phyloP scores from a whole-genome alignment of 805 yeast genomes.

The Phaffomyces opuntiae region DNA sequence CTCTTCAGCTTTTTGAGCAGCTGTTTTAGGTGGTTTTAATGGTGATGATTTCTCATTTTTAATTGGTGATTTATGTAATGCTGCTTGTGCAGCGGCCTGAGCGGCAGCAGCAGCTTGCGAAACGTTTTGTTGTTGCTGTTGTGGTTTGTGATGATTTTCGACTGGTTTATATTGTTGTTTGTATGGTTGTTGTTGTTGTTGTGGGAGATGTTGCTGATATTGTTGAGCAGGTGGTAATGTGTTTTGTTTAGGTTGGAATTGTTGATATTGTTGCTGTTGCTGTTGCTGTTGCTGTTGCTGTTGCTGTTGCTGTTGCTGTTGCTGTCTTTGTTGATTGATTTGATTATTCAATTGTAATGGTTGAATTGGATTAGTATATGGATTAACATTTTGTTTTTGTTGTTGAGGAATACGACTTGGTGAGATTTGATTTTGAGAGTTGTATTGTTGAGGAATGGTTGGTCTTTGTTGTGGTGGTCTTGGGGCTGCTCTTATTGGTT shows the following conservation, averaged over 20 bases:
- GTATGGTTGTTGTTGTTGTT: conserved; percentile 2
- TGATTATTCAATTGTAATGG: conserved; percentile 25
- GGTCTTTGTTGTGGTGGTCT: conserved; percentile 21
- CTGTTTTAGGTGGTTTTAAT: conserved; percentile 20
- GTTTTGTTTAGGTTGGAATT: conserved; percentile 1
- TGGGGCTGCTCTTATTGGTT: conserved; percentile 24
- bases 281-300: conserved; percentile 4
- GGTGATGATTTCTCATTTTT: conserved; percentile 6
- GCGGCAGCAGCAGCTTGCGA: conserved; percentile 15
- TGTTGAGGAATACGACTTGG: conserved; percentile 3
- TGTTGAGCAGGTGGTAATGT: conserved; percentile 1
- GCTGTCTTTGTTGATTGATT: conserved; percentile 1
- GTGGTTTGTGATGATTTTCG: background rate
- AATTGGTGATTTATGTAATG: conserved; percentile 19
- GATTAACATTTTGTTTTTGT: background rate
- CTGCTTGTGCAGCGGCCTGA: conserved; percentile 31
- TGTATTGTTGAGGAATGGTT: background rate
- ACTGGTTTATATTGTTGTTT: background rate
- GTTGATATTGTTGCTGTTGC: conserved; percentile 3
- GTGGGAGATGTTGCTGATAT: conserved; percentile 8
- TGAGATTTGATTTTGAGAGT: conserved; percentile 6
- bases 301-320: conserved; percentile 5
- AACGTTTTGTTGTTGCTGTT: background rate
- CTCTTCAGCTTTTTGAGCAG: conserved; percentile 35
- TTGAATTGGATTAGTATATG: conserved; percentile 14